Conservation (phyloP, 306 rosid species). For the Mimosa pudica region DNA sequence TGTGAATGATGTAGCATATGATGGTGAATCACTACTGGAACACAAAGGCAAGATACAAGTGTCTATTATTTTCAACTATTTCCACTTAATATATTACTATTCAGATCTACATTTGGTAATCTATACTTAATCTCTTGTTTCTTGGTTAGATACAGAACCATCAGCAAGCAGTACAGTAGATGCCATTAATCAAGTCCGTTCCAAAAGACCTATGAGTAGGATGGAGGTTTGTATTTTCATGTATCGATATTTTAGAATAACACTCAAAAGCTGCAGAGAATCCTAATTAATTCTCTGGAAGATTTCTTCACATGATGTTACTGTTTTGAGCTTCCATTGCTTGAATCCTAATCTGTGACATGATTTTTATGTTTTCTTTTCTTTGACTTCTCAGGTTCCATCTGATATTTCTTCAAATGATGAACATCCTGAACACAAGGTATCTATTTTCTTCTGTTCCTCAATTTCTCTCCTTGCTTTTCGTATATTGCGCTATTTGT, state of each 20-base stretch:
- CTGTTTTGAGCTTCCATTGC: background rate
- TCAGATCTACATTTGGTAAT: constrained; percentile 25
- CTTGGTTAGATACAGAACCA: constrained; percentile 53
- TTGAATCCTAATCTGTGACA: background rate
- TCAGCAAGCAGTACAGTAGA: constrained; percentile 66
- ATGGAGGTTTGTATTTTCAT: constrained; percentile 70
- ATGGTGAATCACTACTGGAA: constrained; percentile 53
- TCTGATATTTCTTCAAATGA: constrained; percentile 62
- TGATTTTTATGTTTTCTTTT: constrained; percentile 6
- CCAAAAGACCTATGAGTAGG: constrained; percentile 97
- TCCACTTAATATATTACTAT: constrained; percentile 22
- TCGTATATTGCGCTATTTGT: constrained; percentile 3
- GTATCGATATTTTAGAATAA: constrained; percentile 7
- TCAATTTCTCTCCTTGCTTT: constrained; percentile 15
- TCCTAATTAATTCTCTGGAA: background rate
- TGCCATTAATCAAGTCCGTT: constrained; percentile 76
- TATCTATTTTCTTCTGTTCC: constrained; percentile 34
- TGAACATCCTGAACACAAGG: constrained; percentile 55
- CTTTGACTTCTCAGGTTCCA: constrained; percentile 74
- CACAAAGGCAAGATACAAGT: constrained; percentile 60
- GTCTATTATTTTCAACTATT: constrained; percentile 29
- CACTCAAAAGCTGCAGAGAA: background rate
- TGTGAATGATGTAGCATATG: constrained; percentile 52
- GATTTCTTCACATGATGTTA: background rate
- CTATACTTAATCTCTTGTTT: constrained; percentile 26